Percentiles rank a stretch among this genome's conserved stretches.
phyloP scores from a whole-genome alignment of 805 yeast genomes.

The Metschnikowia continentalis region DNA sequence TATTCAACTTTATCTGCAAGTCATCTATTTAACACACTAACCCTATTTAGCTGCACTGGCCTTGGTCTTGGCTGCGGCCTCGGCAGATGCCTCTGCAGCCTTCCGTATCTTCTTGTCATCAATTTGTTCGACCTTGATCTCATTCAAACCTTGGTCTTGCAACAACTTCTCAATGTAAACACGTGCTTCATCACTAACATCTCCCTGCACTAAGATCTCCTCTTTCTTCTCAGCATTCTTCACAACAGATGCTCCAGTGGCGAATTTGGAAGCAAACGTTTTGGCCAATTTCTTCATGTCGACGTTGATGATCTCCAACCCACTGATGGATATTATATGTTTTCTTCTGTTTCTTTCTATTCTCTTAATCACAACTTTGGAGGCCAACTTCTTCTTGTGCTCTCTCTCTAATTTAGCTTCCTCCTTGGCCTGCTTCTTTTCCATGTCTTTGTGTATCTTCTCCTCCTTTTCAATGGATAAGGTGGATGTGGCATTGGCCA shows the following conservation, averaged over 20 bases:
- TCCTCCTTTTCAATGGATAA: constrained; percentile 75
- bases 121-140: constrained; percentile 83
- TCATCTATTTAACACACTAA: not conserved
- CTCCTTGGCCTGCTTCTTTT: constrained; percentile 81
- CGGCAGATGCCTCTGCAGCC: constrained; percentile 17
- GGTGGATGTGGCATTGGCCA: constrained; percentile 54
- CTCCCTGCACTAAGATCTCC: constrained; percentile 91
- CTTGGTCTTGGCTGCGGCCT: constrained; percentile 7
- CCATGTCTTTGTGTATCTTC: constrained; percentile 74
- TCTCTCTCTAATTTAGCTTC: constrained; percentile 84
- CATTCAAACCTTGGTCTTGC: constrained; percentile 76
- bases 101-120: constrained; percentile 76
- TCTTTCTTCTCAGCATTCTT: constrained; percentile 90
- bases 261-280: constrained; percentile 89
- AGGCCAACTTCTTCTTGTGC: constrained; percentile 67
- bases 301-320: constrained; percentile 82
- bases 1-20: not conserved
- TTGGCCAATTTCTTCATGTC: constrained; percentile 90
- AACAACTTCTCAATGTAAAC: constrained; percentile 64
- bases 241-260: constrained; percentile 91
- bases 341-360: constrained; percentile 89
- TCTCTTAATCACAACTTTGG: constrained; percentile 78
- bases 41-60: constrained; percentile 1
- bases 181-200: constrained; percentile 88
- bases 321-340: constrained; percentile 79